Conservation (phyloP, 129 eudicot species). For the Helianthus tuberosus region DNA sequence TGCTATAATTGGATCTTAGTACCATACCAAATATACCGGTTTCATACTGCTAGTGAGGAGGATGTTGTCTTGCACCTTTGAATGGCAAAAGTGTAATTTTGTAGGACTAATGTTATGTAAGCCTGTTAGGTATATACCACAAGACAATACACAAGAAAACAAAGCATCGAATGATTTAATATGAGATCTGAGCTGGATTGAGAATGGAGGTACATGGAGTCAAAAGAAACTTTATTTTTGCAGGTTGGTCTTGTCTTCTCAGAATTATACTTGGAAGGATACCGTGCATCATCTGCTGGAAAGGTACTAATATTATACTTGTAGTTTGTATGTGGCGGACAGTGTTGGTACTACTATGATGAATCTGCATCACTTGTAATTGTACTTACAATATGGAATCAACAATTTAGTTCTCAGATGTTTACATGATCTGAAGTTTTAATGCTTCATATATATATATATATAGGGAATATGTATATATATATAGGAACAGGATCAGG, state of each 20-base stretch:
- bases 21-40: not conserved
- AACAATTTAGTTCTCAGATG: not conserved
- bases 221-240: not conserved
- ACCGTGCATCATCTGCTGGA: conserved; percentile 68
- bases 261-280: conserved; percentile 64
- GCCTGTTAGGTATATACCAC: not conserved
- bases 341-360: conserved; percentile 2
- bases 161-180: not conserved
- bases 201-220: not conserved
- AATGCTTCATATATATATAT: not conserved
- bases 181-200: not conserved
- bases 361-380: not conserved
- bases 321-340: not conserved
- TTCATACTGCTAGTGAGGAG: not conserved
- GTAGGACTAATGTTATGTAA: not conserved
- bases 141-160: conserved; percentile 1
- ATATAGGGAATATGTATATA: not conserved
- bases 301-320: conserved; percentile 40
- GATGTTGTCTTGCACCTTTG: not conserved
- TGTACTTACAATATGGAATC: not conserved
- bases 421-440: not conserved
- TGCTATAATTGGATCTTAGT: not conserved
- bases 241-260: conserved; percentile 8
- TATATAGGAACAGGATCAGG: no score
- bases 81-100: conserved; percentile 14